Evolutionary conservation across 2,329 filamentous ascomycete genomes (phyloP).

Genomic region (Trichoderma semiorbis): DNA sequence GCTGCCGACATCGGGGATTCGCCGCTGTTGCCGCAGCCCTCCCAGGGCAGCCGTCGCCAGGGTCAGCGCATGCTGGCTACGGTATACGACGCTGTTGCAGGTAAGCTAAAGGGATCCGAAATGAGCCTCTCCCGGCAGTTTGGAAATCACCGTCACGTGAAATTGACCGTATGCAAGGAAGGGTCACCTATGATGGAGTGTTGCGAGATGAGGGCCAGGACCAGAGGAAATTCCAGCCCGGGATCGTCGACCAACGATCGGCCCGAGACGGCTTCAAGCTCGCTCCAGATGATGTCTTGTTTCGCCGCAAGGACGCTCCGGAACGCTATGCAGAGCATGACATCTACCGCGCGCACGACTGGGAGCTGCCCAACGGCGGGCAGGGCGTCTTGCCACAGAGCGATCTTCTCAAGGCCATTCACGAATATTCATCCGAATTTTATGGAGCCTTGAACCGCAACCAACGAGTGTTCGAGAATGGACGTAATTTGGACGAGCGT

Average conservation of each 20-base stretch:
- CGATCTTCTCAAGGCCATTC: slow-evolving; percentile 66
- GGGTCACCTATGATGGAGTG: slow-evolving; percentile 26
- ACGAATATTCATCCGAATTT: slow-evolving; percentile 64
- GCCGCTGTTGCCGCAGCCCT: background rate
- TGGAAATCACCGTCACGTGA: slow-evolving; percentile 19
- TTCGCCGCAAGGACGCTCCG: slow-evolving; percentile 61
- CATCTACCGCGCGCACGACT: slow-evolving; percentile 64
- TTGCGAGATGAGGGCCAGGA: slow-evolving; percentile 21
- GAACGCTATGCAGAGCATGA: slow-evolving; percentile 67
- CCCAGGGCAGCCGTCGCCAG: slow-evolving; percentile 18
- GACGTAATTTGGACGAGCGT: slow-evolving; percentile 44
- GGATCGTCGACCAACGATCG: slow-evolving; percentile 14
- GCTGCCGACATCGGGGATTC: background rate
- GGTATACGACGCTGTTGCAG: slow-evolving; percentile 71
- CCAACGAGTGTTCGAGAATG: slow-evolving; percentile 16
- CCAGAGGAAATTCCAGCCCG: background rate
- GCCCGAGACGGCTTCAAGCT: slow-evolving; percentile 32
- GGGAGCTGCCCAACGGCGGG: slow-evolving; percentile 46
- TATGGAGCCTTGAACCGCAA: slow-evolving; percentile 47
- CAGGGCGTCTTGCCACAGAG: slow-evolving; percentile 59
- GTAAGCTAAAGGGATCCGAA: slow-evolving; percentile 37
- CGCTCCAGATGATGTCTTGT: slow-evolving; percentile 69
- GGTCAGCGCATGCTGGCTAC: slow-evolving; percentile 42
- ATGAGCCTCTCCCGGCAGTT: slow-evolving; percentile 8
- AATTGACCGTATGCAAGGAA: slow-evolving; percentile 31